Conservation (phyloP, 2,329 filamentous ascomycete genomes). For the Aureobasidium uvarum region DNA sequence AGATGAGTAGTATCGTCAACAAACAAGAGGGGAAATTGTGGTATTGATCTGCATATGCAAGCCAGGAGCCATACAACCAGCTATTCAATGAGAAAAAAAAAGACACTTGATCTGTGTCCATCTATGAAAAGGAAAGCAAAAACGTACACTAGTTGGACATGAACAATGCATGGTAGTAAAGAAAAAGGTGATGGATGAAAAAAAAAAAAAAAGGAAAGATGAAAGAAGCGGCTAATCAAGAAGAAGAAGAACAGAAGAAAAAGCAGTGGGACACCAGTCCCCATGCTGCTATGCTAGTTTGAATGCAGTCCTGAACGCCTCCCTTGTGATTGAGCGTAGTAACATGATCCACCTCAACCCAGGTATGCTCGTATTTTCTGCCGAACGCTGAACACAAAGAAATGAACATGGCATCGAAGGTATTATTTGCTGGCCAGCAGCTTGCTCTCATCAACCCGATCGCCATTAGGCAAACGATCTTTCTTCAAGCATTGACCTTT, state of each 20-base stretch:
- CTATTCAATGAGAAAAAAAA: neutral
- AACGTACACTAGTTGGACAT: neutral
- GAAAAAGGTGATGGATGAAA: neutral
- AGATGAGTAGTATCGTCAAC: no score
- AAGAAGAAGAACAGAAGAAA: neutral
- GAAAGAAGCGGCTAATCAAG: neutral
- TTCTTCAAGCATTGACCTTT: slow-evolving; percentile 42
- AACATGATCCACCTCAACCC: neutral
- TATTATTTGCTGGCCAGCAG: slow-evolving; percentile 12
- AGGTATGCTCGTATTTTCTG: neutral
- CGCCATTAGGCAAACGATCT: slow-evolving; percentile 19
- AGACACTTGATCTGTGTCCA: neutral
- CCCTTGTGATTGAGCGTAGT: neutral
- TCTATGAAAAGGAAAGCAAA: neutral
- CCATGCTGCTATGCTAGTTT: neutral
- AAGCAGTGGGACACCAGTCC: neutral
- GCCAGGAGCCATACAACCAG: neutral
- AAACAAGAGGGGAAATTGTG: no score
- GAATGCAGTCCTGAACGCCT: slow-evolving; percentile 12
- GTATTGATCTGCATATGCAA: no score
- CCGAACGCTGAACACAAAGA: slow-evolving; percentile 5
- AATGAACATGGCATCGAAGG: neutral
- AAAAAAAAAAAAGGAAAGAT: neutral
- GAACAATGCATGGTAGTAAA: neutral
- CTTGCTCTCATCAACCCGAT: slow-evolving; percentile 6